These are phyloP conservation scores for Blakeslea trispora DNA, from an alignment of 371 early-diverging fungal genomes.

Conservation along the genomic window DNA sequence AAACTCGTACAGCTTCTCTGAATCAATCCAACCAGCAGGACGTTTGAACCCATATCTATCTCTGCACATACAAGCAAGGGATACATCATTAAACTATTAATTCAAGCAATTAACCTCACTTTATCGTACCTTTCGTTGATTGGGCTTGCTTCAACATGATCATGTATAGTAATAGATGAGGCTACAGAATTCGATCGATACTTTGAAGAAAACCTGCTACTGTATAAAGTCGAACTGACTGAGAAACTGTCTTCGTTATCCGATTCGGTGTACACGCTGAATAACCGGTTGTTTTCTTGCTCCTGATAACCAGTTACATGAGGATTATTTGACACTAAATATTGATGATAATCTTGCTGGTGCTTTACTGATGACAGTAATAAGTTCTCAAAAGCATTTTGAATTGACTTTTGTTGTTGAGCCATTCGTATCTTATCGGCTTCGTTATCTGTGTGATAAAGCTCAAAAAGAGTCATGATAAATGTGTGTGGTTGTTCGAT, in stretches of 20 bases:
- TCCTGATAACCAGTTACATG: background rate
- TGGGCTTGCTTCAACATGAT: background rate
- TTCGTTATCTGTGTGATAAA: slow-evolving; percentile 12
- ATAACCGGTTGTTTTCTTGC: too few relatives aligned
- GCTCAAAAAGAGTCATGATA: slow-evolving; percentile 26
- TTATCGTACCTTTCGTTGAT: background rate
- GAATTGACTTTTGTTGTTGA: slow-evolving; percentile 18
- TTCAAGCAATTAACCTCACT: background rate
- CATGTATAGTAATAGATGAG: background rate
- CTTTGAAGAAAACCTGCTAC: background rate
- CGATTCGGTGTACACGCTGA: too few relatives aligned
- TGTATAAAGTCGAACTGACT: background rate
- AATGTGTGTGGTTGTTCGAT: too few relatives aligned
- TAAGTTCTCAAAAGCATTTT: slow-evolving; percentile 19
- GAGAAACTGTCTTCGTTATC: background rate
- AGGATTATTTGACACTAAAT: slow-evolving; percentile 2
- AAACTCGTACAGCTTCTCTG: slow-evolving; percentile 50
- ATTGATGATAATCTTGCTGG: slow-evolving; percentile 5
- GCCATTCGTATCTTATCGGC: slow-evolving; percentile 17
- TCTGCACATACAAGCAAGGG: slow-evolving; percentile 16
- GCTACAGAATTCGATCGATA: background rate
- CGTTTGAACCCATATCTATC: slow-evolving; percentile 70
- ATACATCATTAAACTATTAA: background rate
- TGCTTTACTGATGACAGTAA: slow-evolving; percentile 11
- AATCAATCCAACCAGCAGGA: slow-evolving; percentile 55